A percentile compares a stretch with the other conserved stretches of the same genome.
These are phyloP conservation scores for Aspergillus uvarum DNA, from an alignment of 2,329 filamentous ascomycete genomes.

Conservation along the genomic window DNA sequence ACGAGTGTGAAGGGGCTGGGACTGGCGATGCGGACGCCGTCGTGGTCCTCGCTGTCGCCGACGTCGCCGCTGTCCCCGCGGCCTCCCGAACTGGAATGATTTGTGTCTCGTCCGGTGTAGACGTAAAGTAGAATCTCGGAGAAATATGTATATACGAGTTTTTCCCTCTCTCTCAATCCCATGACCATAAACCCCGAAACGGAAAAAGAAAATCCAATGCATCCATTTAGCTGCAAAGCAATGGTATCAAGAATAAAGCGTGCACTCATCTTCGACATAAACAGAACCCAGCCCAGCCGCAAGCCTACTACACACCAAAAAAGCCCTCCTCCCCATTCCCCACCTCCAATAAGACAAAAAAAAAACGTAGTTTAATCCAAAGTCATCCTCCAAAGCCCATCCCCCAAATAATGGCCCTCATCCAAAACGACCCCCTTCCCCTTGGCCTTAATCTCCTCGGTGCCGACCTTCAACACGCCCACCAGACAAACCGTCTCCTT, in stretches of 20 bases:
- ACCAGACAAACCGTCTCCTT: constrained; percentile 90
- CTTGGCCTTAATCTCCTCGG: constrained; percentile 88
- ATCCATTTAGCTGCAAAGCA: neutral
- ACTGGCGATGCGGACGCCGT: constrained; percentile 32
- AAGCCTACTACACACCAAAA: too few species aligned
- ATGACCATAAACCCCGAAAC: too few species aligned
- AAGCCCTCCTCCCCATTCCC: neutral
- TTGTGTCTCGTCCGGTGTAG: too few species aligned
- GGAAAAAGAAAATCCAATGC: neutral
- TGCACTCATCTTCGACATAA: too few species aligned
- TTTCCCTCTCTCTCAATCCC: too few species aligned
- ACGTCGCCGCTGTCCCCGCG: constrained; percentile 28
- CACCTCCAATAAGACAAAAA: neutral
- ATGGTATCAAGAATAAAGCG: too few species aligned
- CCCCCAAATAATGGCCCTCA: constrained; percentile 88
- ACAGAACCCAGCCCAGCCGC: too few species aligned
- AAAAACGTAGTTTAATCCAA: constrained; percentile 47
- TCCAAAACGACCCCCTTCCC: constrained; percentile 94
- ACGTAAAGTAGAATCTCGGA: too few species aligned
- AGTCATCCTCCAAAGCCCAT: constrained; percentile 82
- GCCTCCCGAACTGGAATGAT: neutral
- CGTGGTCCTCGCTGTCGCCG: constrained; percentile 34
- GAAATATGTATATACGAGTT: constrained; percentile 9
- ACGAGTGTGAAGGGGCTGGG: constrained; percentile 37
- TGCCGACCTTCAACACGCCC: constrained; percentile 78